Conservation (phyloP, 2,329 filamentous ascomycete species). For the Clonostachys solani region DNA sequence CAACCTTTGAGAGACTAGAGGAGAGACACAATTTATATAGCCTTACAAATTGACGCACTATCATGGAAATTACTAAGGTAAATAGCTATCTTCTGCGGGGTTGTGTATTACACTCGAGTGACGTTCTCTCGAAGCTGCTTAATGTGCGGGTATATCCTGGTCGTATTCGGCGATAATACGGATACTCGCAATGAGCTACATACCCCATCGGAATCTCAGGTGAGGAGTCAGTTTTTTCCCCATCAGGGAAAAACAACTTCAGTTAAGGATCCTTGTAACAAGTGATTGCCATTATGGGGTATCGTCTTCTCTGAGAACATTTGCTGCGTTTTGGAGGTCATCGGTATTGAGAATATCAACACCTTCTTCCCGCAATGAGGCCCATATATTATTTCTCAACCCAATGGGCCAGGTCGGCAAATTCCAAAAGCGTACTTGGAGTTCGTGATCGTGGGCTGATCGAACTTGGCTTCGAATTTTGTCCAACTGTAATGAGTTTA, state of each 20-base stretch:
- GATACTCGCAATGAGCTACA: not conserved
- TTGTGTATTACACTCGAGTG: no score
- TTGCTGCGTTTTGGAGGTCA: constrained; percentile 33
- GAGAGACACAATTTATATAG: not conserved
- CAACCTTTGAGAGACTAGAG: not conserved
- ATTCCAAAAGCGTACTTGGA: constrained; percentile 58
- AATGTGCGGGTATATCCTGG: no score
- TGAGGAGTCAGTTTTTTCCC: no score
- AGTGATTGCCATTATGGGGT: no score
- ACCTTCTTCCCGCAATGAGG: constrained; percentile 47
- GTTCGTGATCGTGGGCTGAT: constrained; percentile 45
- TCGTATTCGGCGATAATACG: not conserved
- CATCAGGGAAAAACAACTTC: no score
- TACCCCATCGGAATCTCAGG: no score
- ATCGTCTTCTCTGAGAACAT: no score
- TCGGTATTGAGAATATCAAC: constrained; percentile 60
- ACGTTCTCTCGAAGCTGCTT: no score
- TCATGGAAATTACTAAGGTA: no score
- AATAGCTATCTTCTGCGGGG: no score
- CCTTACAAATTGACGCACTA: no score
- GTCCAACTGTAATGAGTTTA: constrained; percentile 37
- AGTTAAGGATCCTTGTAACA: no score
- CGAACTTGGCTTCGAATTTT: constrained; percentile 38
- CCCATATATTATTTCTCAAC: constrained; percentile 52
- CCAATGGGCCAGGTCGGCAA: constrained; percentile 52